Conservation (phyloP, 2,329 filamentous ascomycete genomes). For the Ophiostoma pallidulum region DNA sequence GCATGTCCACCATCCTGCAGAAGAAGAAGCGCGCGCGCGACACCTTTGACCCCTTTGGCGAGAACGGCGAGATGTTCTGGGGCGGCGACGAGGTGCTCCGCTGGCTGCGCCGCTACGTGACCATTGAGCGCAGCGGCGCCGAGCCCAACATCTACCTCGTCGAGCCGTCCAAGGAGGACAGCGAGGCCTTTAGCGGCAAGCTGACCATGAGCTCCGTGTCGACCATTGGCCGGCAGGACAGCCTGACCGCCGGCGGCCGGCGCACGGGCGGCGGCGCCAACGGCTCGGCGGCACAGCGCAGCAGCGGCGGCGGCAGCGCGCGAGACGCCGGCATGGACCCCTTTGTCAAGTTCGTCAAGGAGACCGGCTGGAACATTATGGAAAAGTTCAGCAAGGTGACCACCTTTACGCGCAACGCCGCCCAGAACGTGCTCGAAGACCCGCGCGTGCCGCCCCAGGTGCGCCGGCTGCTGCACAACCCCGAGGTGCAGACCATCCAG, state of each 20-base stretch:
- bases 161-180: slow-evolving; percentile 72
- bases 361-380: slow-evolving; percentile 91
- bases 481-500: slow-evolving; percentile 88
- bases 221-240: slow-evolving; percentile 33
- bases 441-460: slow-evolving; percentile 85
- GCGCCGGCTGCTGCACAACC: slow-evolving; percentile 72
- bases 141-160: slow-evolving; percentile 89
- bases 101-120: slow-evolving; percentile 80
- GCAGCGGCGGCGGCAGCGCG: neutral
- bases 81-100: slow-evolving; percentile 89
- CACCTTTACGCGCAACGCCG: slow-evolving; percentile 85
- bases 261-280: slow-evolving; percentile 26
- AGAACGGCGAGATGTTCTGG: slow-evolving; percentile 86
- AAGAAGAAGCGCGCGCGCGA: slow-evolving; percentile 78
- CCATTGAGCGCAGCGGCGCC: slow-evolving; percentile 70
- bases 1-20: slow-evolving; percentile 87
- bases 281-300: neutral
- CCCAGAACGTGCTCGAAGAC: slow-evolving; percentile 86
- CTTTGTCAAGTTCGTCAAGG: slow-evolving; percentile 85
- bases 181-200: slow-evolving; percentile 64
- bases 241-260: slow-evolving; percentile 25
- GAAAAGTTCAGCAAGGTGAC: slow-evolving; percentile 97
- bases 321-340: slow-evolving; percentile 79
- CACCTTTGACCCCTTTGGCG: slow-evolving; percentile 82
- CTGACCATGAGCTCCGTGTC: slow-evolving; percentile 38